Conservation (phyloP, 2,329 filamentous ascomycete species). For the Mycocentrospora acerina region DNA sequence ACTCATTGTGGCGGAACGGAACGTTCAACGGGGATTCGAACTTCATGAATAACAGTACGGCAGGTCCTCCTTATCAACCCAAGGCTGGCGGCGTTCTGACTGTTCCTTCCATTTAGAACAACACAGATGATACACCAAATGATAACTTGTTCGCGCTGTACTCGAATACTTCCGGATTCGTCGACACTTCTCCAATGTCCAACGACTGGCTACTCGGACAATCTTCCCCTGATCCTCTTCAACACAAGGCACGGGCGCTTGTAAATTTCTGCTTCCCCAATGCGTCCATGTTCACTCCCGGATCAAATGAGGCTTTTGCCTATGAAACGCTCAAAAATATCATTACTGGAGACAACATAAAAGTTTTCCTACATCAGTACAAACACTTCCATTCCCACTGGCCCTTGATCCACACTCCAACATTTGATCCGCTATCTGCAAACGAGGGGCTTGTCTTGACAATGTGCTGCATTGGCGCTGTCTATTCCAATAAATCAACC, state of each 20-base stretch:
- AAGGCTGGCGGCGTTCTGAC: slow-evolving; percentile 49
- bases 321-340: slow-evolving; percentile 56
- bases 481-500: slow-evolving; percentile 67
- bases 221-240: slow-evolving; percentile 45
- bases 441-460: slow-evolving; percentile 67
- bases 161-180: slow-evolving; percentile 47
- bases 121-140: slow-evolving; percentile 47
- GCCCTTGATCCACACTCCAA: slow-evolving; percentile 70
- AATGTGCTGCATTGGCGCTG: slow-evolving; percentile 73
- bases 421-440: slow-evolving; percentile 66
- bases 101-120: slow-evolving; percentile 42
- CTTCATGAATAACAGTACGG: slow-evolving; percentile 50
- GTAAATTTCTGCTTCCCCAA: slow-evolving; percentile 57
- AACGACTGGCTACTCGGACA: slow-evolving; percentile 47
- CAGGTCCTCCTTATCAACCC: slow-evolving; percentile 46
- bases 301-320: slow-evolving; percentile 47
- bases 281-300: slow-evolving; percentile 22
- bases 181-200: slow-evolving; percentile 40
- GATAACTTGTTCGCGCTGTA: slow-evolving; percentile 54
- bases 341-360: slow-evolving; percentile 68
- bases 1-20: slow-evolving; percentile 46
- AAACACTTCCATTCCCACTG: slow-evolving; percentile 74
- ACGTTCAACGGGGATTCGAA: slow-evolving; percentile 47
- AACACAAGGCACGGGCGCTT: slow-evolving; percentile 48
- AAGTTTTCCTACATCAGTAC: slow-evolving; percentile 70